Evolutionary conservation across 352 stramenopile genomes (phyloP).

Genomic region (Globisporangium acanthophoron): DNA sequence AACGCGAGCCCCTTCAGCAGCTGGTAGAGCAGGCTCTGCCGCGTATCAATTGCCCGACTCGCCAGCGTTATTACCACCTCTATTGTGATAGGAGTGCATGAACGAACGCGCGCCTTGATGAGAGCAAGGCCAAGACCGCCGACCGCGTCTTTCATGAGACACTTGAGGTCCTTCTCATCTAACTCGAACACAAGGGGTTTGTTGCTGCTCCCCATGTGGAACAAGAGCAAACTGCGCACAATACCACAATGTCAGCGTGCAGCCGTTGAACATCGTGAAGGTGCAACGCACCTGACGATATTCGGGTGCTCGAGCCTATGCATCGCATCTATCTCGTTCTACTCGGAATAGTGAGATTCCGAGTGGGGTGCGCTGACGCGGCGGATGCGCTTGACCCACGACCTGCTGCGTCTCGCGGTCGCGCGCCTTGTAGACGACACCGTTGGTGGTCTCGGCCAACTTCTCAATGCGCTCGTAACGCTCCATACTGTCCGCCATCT

Average conservation of each 20-base stretch:
- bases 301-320: slow-evolving; percentile 97
- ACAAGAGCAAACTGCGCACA: slow-evolving; percentile 81
- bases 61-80: neutral
- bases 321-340: slow-evolving; percentile 95
- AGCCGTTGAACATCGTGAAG: no score
- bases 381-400: slow-evolving; percentile 94
- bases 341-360: no score
- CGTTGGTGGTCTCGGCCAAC: slow-evolving; percentile 92
- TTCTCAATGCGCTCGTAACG: slow-evolving; percentile 93
- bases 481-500: slow-evolving; percentile 42
- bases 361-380: slow-evolving; percentile 81
- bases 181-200: slow-evolving; percentile 99
- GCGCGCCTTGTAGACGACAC: slow-evolving; percentile 95
- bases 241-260: neutral
- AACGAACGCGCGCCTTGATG: slow-evolving; percentile 40
- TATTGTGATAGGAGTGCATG: neutral
- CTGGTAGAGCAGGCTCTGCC: slow-evolving; percentile 74
- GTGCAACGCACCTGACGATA: slow-evolving; percentile 87
- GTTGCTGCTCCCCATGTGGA: slow-evolving; percentile 90
- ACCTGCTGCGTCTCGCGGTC: slow-evolving; percentile 89
- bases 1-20: slow-evolving; percentile 84
- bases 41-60: neutral
- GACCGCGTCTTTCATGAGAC: slow-evolving; percentile 90
- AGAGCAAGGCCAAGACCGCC: slow-evolving; percentile 47
- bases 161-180: slow-evolving; percentile 97